Evolutionary conservation across 352 stramenopile species (phyloP).

Genomic region (Ophiocytium majus): DNA sequence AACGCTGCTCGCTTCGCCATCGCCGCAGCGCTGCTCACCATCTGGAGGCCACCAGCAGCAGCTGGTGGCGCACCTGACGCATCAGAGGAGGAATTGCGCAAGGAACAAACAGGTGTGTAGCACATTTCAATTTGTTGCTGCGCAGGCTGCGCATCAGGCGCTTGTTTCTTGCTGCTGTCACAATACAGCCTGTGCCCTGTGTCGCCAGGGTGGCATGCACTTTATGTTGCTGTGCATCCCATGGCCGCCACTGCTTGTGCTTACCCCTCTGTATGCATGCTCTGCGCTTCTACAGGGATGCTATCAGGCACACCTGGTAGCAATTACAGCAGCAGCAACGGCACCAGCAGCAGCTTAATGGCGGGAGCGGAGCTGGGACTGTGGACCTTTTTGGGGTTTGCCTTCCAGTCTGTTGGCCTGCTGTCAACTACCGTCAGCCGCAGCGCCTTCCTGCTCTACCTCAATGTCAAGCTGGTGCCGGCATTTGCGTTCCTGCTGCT

Average conservation of each 20-base stretch:
- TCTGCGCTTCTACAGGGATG: too few relatives aligned
- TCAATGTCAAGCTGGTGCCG: slow-evolving; percentile 60
- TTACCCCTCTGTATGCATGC: background rate
- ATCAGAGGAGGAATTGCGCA: background rate
- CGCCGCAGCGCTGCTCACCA: slow-evolving; percentile 47
- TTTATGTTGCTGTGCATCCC: background rate
- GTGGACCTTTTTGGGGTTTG: slow-evolving; percentile 60
- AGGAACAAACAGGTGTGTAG: background rate
- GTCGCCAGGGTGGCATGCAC: too few relatives aligned
- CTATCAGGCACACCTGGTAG: too few relatives aligned
- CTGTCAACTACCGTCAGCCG: slow-evolving; percentile 45
- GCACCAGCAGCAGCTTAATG: slow-evolving; percentile 27
- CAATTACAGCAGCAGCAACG: background rate
- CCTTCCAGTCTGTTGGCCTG: slow-evolving; percentile 57
- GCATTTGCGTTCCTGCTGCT: slow-evolving; percentile 56
- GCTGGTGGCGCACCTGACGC: background rate
- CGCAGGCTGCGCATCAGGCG: background rate
- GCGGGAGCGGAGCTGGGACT: slow-evolving; percentile 55
- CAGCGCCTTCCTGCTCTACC: slow-evolving; percentile 59
- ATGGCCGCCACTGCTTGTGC: background rate
- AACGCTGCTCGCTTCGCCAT: slow-evolving; percentile 48
- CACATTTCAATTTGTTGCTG: slow-evolving; percentile 5
- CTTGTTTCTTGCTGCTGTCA: background rate
- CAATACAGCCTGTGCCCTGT: background rate
- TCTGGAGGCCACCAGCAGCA: slow-evolving; percentile 40